Evolutionary conservation across 2,329 filamentous ascomycete species (phyloP), one percentile per base, ranked within the genome.

Genomic region (Emericellopsis cladophorae): DNA sequence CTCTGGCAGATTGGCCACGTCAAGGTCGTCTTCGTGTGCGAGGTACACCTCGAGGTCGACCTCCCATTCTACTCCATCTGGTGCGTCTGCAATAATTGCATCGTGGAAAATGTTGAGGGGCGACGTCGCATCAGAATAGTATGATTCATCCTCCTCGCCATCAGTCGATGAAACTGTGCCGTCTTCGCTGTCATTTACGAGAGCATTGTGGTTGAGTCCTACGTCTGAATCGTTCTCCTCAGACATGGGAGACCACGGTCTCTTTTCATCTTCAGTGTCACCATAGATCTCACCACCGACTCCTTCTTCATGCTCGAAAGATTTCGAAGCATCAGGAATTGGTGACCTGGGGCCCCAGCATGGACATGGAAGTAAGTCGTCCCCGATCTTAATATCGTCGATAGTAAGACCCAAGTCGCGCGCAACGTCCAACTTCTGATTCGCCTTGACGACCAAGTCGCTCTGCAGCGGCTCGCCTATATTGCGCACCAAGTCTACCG

Each of bases 21-120:
- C 53, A 21, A 5, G 18, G 1, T 53, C 47, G 14, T 54, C 52
- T 12, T 55, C 49, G 2, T 52, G 42, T 2, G 48, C 51, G 2
- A 57, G 23, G 26, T 51, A 60, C 1, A 60, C 46, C 24, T 58
- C 54, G 12, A 61, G 43, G 35, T 60, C 56, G 16, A 55, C 48
- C 2, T 42, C 36, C 1, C 34, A 31, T 5, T 14, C 16, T 3
- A 36, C 31, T 0, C 23, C 39, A 2, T 38, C 31, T 15, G 44
- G 21, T 2, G 39, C 32, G 2, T 48, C 51, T 1, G 50, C 33
- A 1, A 59, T 31, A 11, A 55, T 42, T 11, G 54, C 55, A 22
- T 51, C 49, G 42, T 55, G 49, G 10, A 60, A 36, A 4, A 60
- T 42, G 38, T 58, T 54, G 10, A 31, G 2, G 37, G 26, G 21